Conservation (phyloP, 768 basidiomycete species). For the Leccinum arenicola region DNA sequence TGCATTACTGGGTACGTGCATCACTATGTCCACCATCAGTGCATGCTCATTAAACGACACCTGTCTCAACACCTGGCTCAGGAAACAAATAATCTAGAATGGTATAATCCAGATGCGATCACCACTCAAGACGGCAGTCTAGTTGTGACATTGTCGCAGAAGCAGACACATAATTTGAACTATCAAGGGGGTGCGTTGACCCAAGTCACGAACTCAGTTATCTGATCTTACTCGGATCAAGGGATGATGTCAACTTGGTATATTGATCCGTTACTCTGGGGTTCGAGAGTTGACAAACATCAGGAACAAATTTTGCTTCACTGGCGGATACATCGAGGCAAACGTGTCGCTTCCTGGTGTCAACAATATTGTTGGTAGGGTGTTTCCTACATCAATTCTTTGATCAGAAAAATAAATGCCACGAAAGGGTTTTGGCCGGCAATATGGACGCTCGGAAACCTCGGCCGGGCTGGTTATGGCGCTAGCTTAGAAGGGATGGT, state of each 20-base stretch:
- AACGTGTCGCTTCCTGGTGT: slow-evolving; percentile 64
- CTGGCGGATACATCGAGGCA: slow-evolving; percentile 72
- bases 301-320: slow-evolving; percentile 91
- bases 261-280: slow-evolving; percentile 4
- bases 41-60: slow-evolving; percentile 29
- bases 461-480: slow-evolving; percentile 67
- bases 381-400: not conserved
- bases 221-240: slow-evolving; percentile 32
- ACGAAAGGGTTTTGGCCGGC: slow-evolving; percentile 48
- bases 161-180: slow-evolving; percentile 43
- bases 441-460: slow-evolving; percentile 58
- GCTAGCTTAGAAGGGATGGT: slow-evolving; percentile 56
- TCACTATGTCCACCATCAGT: slow-evolving; percentile 19
- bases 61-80: slow-evolving; percentile 7
- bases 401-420: slow-evolving; percentile 5
- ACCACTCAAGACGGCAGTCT: slow-evolving; percentile 52
- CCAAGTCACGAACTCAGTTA: slow-evolving; percentile 13
- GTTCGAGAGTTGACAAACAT: slow-evolving; percentile 5
- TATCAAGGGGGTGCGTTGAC: slow-evolving; percentile 38
- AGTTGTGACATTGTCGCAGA: slow-evolving; percentile 48
- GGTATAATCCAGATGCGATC: slow-evolving; percentile 51
- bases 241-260: slow-evolving; percentile 47
- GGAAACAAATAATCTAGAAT: slow-evolving; percentile 54
- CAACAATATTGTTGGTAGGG: slow-evolving; percentile 54
- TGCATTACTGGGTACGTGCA: slow-evolving; percentile 40